Conservation (phyloP, 352 stramenopile genomes). For the Pythium brachiatum region DNA sequence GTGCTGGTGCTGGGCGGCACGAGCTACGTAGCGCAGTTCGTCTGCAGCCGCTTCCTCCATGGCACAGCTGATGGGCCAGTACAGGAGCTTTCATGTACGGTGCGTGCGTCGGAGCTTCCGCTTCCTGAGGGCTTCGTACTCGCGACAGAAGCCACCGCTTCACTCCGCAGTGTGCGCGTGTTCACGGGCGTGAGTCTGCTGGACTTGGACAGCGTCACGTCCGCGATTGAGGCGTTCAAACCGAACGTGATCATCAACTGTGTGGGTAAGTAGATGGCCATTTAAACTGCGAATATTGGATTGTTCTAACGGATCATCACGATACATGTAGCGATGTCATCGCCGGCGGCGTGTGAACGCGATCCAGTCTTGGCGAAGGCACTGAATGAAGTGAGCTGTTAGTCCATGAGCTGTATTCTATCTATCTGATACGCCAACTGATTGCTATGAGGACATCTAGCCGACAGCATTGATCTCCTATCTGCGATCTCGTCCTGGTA, state of each 20-base stretch:
- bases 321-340: constrained; percentile 43
- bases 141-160: not conserved
- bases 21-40: constrained; percentile 70
- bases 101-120: constrained; percentile 19
- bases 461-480: constrained; percentile 36
- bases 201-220: constrained; percentile 26
- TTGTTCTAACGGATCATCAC: not conserved
- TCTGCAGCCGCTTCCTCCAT: constrained; percentile 35
- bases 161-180: constrained; percentile 27
- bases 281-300: not conserved
- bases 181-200: constrained; percentile 44
- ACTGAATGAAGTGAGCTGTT: constrained; percentile 45
- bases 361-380: constrained; percentile 30
- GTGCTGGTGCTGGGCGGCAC: constrained; percentile 57
- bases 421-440: not conserved
- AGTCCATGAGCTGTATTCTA: not conserved
- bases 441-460: constrained; percentile 17
- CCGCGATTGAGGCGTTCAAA: constrained; percentile 36
- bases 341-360: constrained; percentile 53
- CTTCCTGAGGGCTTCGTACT: constrained; percentile 34
- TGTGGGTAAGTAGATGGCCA: constrained; percentile 31
- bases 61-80: not conserved
- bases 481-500: constrained; percentile 25
- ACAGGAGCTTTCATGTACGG: constrained; percentile 36
- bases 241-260: constrained; percentile 58